phyloP scores from a whole-genome alignment of 805 yeast genomes.

The Teunomyces panamensis region DNA sequence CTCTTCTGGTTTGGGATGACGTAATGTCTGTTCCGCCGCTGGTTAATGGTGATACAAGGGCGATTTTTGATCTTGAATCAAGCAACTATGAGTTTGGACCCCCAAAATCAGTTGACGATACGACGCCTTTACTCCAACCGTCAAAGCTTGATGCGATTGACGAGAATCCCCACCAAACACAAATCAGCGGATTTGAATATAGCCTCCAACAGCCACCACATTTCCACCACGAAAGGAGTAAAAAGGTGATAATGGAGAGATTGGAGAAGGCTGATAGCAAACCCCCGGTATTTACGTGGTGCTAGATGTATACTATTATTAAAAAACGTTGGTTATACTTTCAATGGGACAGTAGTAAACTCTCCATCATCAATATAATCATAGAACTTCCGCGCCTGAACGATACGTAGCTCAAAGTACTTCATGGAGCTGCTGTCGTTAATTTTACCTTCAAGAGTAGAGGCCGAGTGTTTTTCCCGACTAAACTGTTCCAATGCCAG shows the following conservation, averaged over 20 bases:
- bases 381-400: slow-evolving; percentile 52
- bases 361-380: slow-evolving; percentile 24
- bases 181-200: slow-evolving; percentile 11
- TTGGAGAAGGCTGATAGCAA: slow-evolving; percentile 51
- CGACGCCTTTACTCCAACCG: slow-evolving; percentile 1
- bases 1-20: slow-evolving; percentile 59
- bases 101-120: background rate
- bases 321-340: too few species aligned
- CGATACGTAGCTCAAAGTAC: slow-evolving; percentile 66
- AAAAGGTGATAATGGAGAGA: slow-evolving; percentile 57
- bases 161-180: background rate
- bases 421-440: slow-evolving; percentile 62
- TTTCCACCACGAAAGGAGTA: slow-evolving; percentile 9
- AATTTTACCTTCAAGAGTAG: slow-evolving; percentile 39
- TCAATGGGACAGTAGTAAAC: slow-evolving; percentile 3
- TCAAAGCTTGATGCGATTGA: background rate
- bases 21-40: slow-evolving; percentile 52
- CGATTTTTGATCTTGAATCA: slow-evolving; percentile 41
- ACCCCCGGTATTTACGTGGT: slow-evolving; percentile 70
- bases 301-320: slow-evolving; percentile 27
- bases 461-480: slow-evolving; percentile 7
- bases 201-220: slow-evolving; percentile 1
- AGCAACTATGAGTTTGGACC: slow-evolving; percentile 18
- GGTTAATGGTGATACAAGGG: slow-evolving; percentile 20
- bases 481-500: slow-evolving; percentile 28